These are phyloP conservation scores for Poterioochromonas sp. DNA, from an alignment of 352 stramenopile species.

Conservation along the genomic window DNA sequence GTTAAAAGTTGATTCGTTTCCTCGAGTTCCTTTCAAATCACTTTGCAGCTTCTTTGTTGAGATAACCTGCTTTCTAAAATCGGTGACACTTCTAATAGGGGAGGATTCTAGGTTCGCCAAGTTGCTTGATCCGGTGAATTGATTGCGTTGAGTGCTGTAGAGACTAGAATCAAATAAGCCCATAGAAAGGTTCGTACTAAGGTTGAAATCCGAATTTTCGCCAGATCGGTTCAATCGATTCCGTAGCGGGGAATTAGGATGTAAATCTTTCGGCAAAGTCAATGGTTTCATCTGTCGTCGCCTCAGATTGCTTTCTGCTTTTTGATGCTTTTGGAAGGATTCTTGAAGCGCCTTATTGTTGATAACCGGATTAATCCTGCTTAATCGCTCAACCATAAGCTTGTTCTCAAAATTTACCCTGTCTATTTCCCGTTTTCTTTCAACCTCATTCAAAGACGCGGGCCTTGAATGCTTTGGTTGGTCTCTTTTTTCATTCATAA, in stretches of 20 bases:
- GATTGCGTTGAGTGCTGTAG: background rate
- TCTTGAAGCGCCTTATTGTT: background rate
- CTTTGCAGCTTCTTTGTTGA: background rate
- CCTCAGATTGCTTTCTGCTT: background rate
- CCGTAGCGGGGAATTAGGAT: background rate
- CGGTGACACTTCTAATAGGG: background rate
- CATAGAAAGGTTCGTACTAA: too few relatives aligned
- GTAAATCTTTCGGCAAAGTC: background rate
- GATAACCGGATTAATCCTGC: background rate
- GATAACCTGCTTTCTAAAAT: constrained; percentile 14
- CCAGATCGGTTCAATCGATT: background rate
- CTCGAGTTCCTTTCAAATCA: background rate
- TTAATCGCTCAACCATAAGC: constrained; percentile 1
- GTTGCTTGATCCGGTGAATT: background rate
- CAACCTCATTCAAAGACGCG: background rate
- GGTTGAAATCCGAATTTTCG: background rate
- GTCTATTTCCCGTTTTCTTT: background rate
- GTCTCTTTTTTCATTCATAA: constrained; percentile 1
- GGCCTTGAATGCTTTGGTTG: constrained; percentile 7
- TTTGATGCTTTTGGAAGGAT: constrained; percentile 5
- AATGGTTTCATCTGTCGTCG: constrained; percentile 10
- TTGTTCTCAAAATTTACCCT: constrained; percentile 5
- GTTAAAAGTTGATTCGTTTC: background rate
- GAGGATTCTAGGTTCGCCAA: background rate
- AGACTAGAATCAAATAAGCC: background rate